These are phyloP conservation scores for Diaporthe nobilis DNA, from an alignment of 2,329 filamentous ascomycete genomes.

Conservation along the genomic window DNA sequence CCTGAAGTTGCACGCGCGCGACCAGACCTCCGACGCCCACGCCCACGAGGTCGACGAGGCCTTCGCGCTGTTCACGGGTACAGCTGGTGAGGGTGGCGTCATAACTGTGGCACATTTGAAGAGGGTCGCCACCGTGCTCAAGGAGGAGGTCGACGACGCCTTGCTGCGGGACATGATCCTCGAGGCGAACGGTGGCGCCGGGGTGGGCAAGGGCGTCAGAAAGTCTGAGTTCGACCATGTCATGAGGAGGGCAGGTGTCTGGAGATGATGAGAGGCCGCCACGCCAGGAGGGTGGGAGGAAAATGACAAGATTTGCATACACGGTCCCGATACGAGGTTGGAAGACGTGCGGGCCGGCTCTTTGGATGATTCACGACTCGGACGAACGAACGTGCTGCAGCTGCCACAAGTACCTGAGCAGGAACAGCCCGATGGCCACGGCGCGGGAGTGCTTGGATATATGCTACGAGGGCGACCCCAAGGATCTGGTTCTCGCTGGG, in stretches of 20 bases:
- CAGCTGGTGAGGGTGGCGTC: conserved; percentile 51
- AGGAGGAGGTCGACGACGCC: conserved; percentile 87
- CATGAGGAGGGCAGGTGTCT: conserved; percentile 87
- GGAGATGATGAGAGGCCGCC: conserved; percentile 75
- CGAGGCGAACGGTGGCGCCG: conserved; percentile 88
- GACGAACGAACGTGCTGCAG: background rate
- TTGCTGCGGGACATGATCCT: conserved; percentile 93
- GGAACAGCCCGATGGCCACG: background rate
- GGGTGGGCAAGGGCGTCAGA: conserved; percentile 78
- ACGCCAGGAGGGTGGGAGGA: background rate
- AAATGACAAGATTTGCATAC: background rate
- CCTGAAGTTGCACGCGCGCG: conserved; percentile 80
- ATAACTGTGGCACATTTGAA: conserved; percentile 86
- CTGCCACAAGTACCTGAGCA: background rate
- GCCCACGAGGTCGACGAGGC: conserved; percentile 83
- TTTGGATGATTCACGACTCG: background rate
- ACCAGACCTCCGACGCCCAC: conserved; percentile 67
- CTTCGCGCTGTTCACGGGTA: conserved; percentile 82
- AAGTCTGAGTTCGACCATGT: conserved; percentile 88
- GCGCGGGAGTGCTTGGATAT: background rate
- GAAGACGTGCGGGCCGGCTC: background rate
- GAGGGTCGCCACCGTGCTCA: conserved; percentile 83
- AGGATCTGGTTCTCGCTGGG: too few relatives aligned
- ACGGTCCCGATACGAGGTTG: background rate
- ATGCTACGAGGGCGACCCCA: background rate